phyloP scores from a whole-genome alignment of 345 rosid genomes.

The Isatis tinctoria region DNA sequence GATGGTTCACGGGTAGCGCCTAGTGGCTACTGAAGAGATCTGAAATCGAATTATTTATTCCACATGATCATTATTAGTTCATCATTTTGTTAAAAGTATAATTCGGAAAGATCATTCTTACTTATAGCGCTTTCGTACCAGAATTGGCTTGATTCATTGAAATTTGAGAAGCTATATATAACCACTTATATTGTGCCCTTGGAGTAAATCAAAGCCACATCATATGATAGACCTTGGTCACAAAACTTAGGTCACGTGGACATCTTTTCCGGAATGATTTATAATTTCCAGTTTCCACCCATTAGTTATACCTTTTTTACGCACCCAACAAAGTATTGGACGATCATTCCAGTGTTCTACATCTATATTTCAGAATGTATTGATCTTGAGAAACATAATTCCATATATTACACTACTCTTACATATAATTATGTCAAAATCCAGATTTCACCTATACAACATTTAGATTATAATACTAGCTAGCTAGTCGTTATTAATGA shows the following conservation, averaged over 20 bases:
- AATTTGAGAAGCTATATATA: background rate
- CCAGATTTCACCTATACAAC: background rate
- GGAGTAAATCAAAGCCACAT: background rate
- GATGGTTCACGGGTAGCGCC: conserved; percentile 10
- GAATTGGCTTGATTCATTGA: background rate
- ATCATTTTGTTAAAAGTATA: background rate
- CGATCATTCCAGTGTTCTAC: background rate
- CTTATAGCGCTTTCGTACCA: background rate
- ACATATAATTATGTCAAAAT: background rate
- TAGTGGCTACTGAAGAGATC: conserved; percentile 4
- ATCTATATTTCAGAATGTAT: background rate
- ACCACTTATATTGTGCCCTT: background rate
- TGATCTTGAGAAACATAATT: conserved; percentile 6
- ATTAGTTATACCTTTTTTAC: background rate
- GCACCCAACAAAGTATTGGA: background rate
- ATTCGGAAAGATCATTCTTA: too few relatives aligned
- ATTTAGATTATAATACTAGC: background rate
- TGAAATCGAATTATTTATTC: conserved; percentile 9
- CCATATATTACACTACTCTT: too few relatives aligned
- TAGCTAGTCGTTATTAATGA: background rate
- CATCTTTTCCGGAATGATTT: background rate
- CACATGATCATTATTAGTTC: background rate
- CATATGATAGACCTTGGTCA: background rate
- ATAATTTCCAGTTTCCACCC: background rate
- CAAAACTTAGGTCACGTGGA: background rate